These are phyloP conservation scores for Wickerhamiella brachini DNA, from an alignment of 805 yeast genomes.

Conservation along the genomic window DNA sequence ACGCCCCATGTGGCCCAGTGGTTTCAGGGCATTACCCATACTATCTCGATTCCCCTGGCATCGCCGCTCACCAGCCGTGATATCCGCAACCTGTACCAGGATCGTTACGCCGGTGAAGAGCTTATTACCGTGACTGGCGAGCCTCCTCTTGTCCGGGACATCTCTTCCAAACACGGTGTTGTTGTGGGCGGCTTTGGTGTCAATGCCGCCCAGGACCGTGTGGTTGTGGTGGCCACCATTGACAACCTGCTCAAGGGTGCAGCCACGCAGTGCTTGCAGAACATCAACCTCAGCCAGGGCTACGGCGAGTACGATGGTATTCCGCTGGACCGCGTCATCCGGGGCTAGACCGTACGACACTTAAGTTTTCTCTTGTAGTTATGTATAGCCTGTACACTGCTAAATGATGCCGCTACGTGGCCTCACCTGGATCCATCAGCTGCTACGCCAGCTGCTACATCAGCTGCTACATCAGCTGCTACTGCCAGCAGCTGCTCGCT, in stretches of 20 bases:
- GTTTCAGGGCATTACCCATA: slow-evolving; percentile 96
- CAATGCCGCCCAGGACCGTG: slow-evolving; percentile 74
- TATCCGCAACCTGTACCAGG: slow-evolving; percentile 72
- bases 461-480: too few relatives aligned
- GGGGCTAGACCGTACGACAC: slow-evolving; percentile 12
- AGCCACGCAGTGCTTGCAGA: slow-evolving; percentile 95
- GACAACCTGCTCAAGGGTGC: slow-evolving; percentile 97
- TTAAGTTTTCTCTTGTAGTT: not conserved
- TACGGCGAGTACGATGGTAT: slow-evolving; percentile 94
- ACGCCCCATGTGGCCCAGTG: slow-evolving; percentile 97
- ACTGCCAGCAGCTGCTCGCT: too few relatives aligned
- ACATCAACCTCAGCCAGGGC: slow-evolving; percentile 78
- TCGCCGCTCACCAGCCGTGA: slow-evolving; percentile 63
- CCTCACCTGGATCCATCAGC: too few relatives aligned
- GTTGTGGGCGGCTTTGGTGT: slow-evolving; percentile 94
- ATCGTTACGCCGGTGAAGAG: slow-evolving; percentile 75
- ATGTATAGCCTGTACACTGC: too few relatives aligned
- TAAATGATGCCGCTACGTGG: too few relatives aligned
- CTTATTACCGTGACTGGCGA: slow-evolving; percentile 79
- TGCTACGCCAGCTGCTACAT: too few relatives aligned
- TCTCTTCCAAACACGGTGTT: slow-evolving; percentile 88
- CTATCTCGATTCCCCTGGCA: slow-evolving; percentile 72
- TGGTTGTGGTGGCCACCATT: slow-evolving; percentile 87
- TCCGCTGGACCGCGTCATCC: slow-evolving; percentile 34
- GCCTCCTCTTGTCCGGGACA: slow-evolving; percentile 83